Evolutionary conservation across 139 green algal genomes (phyloP), one percentile per base, ranked within the genome.

Genomic region (Edaphochlamys debaryana): DNA sequence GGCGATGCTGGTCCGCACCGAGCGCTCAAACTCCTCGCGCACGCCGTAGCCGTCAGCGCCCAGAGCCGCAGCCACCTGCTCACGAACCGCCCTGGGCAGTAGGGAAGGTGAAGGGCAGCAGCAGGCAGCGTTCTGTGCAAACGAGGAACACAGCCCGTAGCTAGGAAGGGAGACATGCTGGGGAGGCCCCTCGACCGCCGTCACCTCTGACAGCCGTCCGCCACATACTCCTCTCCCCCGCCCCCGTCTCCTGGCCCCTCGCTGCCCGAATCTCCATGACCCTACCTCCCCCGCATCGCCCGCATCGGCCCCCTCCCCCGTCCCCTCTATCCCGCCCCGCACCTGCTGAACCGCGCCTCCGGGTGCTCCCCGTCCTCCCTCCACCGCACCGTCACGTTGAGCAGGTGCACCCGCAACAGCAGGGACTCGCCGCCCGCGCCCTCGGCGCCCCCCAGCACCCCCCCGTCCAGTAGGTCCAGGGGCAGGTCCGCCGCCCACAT

Each of bases 301-400:
- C 32, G n/a, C 22, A 6, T 34, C 25, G 20, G 4, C 3, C 48
- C 23, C 13, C 68, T 27, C 11, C 41, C 29, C 6, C 30, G 13
- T 30, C 63, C 63, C 32, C 6, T 11, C 17, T 2, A 1, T 0
- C 64, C 19, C 34, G 36, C 34, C 13, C 34, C 64, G 6, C 34
- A 80, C 73, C 73, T 80, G 73, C 73, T 80, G 73, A 70, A 80
- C 25, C 38, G 36, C 37, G 73, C 73, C 73, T 80, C 73, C 38
- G 73, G 56, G 58, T 80, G 73, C 56, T 0, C 5, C 3, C 56
- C 56, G 36, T 69, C 56, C 25, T 80, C 73, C 11, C 40, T 27
- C 73, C 73, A 80, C 11, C 38, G 38, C 25, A 54, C 56, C 3
- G 56, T 80, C 2, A 80, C 38, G 29, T 69, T 69, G 15, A 80